phyloP scores from a whole-genome alignment of 306 rosid genomes.

The Castanospermum australe region DNA sequence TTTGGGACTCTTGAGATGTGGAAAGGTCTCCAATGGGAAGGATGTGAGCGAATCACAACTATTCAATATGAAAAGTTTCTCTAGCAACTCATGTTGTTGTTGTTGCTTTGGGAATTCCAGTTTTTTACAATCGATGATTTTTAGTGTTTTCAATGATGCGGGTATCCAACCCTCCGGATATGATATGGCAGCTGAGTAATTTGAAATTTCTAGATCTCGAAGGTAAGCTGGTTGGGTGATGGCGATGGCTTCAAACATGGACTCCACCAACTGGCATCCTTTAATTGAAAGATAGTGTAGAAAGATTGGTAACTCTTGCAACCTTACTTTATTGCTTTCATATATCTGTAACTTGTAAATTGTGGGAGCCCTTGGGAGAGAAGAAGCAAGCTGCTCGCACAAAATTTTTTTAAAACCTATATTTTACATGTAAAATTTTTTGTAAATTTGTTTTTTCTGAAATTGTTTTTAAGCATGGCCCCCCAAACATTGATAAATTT shows the following conservation, averaged over 20 bases:
- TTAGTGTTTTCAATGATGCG: not conserved
- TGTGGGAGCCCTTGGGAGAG: not conserved
- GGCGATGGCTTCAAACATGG: not conserved
- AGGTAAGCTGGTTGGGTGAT: no score
- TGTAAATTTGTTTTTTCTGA: no score
- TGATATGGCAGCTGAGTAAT: not conserved
- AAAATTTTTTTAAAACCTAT: no score
- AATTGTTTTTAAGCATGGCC: no score
- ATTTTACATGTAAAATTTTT: no score
- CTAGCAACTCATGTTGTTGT: no score
- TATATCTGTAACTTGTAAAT: not conserved
- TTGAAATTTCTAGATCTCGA: fast-evolving
- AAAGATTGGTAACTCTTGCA: not conserved
- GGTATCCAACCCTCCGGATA: not conserved
- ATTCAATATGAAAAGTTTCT: not conserved
- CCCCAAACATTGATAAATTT: no score
- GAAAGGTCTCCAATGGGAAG: not conserved
- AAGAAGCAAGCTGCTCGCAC: not conserved
- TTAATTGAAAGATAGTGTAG: not conserved
- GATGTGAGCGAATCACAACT: not conserved
- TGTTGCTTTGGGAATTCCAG: not conserved
- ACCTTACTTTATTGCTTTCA: no score
- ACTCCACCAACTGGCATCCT: not conserved
- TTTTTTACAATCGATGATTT: not conserved
- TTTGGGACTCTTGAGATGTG: not conserved